Conservation (phyloP, 2,329 filamentous ascomycete species). For the Colletotrichum sp. region DNA sequence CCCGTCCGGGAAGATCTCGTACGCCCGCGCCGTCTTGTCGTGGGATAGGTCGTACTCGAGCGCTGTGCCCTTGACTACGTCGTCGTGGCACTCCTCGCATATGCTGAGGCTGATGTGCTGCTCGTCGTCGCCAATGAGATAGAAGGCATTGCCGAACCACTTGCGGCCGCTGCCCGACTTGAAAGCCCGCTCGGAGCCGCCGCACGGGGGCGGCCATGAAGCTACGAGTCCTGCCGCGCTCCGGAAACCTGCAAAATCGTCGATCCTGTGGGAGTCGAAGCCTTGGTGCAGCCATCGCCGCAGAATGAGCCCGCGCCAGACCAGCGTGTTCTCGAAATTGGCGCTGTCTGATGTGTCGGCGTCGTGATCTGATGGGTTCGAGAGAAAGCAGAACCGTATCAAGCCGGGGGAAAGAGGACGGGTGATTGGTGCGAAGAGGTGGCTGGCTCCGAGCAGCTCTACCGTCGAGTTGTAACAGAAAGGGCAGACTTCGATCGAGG, state of each 20-base stretch:
- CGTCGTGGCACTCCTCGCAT: neutral
- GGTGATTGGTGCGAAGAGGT: neutral
- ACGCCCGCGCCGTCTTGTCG: neutral
- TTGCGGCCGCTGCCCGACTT: neutral
- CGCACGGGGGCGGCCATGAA: neutral
- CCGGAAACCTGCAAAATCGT: neutral
- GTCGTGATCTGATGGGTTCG: neutral
- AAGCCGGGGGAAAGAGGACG: neutral
- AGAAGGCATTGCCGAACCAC: neutral
- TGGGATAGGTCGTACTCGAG: neutral
- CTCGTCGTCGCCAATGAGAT: neutral
- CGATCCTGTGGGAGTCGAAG: neutral
- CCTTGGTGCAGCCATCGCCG: neutral
- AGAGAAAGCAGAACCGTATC: neutral
- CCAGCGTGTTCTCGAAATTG: neutral
- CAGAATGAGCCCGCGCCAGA: neutral
- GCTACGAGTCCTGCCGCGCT: neutral
- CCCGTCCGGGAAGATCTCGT: neutral
- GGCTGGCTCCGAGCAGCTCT: neutral
- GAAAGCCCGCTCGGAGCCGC: neutral
- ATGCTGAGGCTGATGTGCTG: neutral
- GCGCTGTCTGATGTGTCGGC: neutral
- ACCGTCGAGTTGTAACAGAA: neutral
- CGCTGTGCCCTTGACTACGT: neutral
- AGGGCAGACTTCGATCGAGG: neutral